A percentile compares a stretch with the other conserved stretches of the same genome.
Evolutionary conservation across 768 basidiomycete species (phyloP).

Genomic region (Gloeostereum incarnatum): DNA sequence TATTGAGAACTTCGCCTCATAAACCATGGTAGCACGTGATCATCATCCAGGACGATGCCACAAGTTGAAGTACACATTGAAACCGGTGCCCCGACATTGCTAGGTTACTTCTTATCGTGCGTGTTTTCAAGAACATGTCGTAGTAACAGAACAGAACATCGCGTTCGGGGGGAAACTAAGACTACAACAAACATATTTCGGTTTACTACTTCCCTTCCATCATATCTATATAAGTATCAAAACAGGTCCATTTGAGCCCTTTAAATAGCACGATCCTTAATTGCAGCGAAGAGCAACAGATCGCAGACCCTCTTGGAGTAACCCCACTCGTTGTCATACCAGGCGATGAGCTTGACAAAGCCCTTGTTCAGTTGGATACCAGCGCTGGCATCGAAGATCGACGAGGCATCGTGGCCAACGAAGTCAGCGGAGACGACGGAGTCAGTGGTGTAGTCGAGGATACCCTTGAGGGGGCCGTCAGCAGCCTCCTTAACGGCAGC

Average conservation of each 20-base stretch:
- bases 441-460: conserved; percentile 90
- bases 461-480: conserved; percentile 57
- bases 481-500: conserved; percentile 71
- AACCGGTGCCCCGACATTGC: too few species aligned
- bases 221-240: too few species aligned
- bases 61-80: too few species aligned
- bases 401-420: conserved; percentile 67
- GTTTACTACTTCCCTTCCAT: too few species aligned
- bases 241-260: not conserved
- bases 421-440: conserved; percentile 92
- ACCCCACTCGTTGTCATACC: conserved; percentile 95
- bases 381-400: conserved; percentile 89
- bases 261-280: conserved; percentile 42
- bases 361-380: conserved; percentile 88
- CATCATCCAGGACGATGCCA: too few species aligned
- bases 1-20: too few species aligned
- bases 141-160: too few species aligned
- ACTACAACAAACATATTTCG: too few species aligned
- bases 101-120: too few species aligned
- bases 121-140: too few species aligned
- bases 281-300: conserved; percentile 72
- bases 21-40: too few species aligned
- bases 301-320: conserved; percentile 93
- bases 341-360: conserved; percentile 94
- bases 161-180: too few species aligned